Percentiles rank a stretch among this genome's conserved stretches.
phyloP scores from a whole-genome alignment of 768 basidiomycete species.

The Boletus vermiculosoides region DNA sequence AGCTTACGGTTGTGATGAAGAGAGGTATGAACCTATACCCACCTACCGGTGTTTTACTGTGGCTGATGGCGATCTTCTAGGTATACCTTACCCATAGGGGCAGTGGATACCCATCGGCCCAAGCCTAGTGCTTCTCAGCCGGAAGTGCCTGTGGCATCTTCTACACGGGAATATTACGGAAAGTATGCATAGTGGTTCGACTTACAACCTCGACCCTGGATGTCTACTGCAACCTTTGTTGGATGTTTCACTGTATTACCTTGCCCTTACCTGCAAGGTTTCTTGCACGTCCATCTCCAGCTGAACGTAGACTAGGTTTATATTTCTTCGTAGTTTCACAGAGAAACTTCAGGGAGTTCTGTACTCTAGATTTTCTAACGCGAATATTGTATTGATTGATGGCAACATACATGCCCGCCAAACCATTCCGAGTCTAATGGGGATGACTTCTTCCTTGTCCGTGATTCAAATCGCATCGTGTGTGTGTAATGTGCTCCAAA shows the following conservation, averaged over 20 bases:
- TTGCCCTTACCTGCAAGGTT: not conserved
- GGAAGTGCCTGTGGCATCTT: conserved; percentile 19
- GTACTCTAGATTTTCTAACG: not conserved
- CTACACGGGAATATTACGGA: conserved; percentile 39
- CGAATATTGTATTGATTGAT: not conserved
- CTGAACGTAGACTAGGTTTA: not conserved
- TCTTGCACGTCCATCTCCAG: not conserved
- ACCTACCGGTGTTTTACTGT: not conserved
- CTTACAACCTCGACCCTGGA: not conserved
- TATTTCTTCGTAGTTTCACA: not conserved
- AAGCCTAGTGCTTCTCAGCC: conserved; percentile 36
- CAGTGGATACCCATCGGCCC: conserved; percentile 91
- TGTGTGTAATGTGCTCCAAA: too few relatives aligned
- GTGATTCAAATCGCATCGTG: too few relatives aligned
- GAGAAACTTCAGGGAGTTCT: not conserved
- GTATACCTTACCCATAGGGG: conserved; percentile 85
- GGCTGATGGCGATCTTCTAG: conserved; percentile 37
- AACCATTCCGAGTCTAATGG: not conserved
- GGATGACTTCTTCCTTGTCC: too few relatives aligned
- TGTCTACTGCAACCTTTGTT: not conserved
- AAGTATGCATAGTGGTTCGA: conserved; percentile 15
- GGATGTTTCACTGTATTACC: not conserved
- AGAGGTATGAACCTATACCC: conserved; percentile 52
- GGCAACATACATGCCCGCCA: not conserved
- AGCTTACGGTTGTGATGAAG: conserved; percentile 98